Evolutionary conservation across 352 stramenopile species (phyloP), one percentile per base, ranked within the genome.

Genomic region (Hyphochytrium catenoides): DNA sequence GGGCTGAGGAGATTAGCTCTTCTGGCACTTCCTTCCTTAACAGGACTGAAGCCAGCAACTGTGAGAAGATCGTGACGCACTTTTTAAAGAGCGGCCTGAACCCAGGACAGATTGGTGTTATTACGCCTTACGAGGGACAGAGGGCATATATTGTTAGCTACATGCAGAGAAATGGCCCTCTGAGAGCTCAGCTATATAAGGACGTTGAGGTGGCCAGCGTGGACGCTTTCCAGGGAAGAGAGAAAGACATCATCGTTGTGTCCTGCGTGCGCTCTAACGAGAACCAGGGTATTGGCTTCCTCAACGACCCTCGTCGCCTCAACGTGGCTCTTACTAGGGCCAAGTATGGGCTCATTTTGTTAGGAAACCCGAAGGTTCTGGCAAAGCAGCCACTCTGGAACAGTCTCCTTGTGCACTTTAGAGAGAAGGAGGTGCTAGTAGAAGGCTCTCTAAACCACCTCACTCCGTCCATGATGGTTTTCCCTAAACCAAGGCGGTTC

Each of bases 221-320:
- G 4, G 91, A 99, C 65, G 91, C 85, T 40, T 99, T 99, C 53
- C 92, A 99, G 58, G 92, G 92, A 8, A 83, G 92, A 24, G 92
- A 99, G 50, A 99, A 99, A 57, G 91, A 99, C 54, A 74, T 95
- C 34, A 97, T 98, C 43, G 87, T 93, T 43, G 49, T 93, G 15
- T 96, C 86, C 7, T 98, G 91, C 52, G 92, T 99, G 20, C 79
- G 86, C 34, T 97, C 88, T n/a, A 97, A 96, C 52, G 84, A 97
- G 43, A 90, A 91, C 51, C 86, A 97, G 38, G 91, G 90, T 12
- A 97, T 99, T 51, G 92, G 92, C 16, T 99, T 99, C 50, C 47
- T 99, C 17, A 95, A 78, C 23, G 92, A 99, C 52, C 64, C 83
- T 23, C 81, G 92, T 19, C 86, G 92, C 52, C 56, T 99, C 39